Evolutionary conservation across 306 rosid species (phyloP).

Genomic region (Arachis hypogaea): DNA sequence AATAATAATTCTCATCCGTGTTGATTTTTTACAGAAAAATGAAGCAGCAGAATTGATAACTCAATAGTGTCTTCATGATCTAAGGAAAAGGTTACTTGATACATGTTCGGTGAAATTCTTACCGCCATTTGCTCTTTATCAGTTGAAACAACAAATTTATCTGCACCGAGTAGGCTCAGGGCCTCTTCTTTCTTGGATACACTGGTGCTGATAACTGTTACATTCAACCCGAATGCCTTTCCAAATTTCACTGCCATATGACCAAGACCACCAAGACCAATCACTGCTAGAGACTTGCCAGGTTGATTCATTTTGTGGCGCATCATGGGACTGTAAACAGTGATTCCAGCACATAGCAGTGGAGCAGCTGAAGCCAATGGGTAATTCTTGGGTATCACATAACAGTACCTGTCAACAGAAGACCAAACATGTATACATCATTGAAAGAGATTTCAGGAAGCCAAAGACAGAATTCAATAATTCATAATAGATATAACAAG

Average conservation of each 20-base stretch:
- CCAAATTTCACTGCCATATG: conserved; percentile 77
- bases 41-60: background rate
- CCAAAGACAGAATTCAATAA: background rate
- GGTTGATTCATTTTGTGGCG: conserved; percentile 74
- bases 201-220: conserved; percentile 70
- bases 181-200: conserved; percentile 75
- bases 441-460: conserved; percentile 8
- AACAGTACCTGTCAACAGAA: conserved; percentile 62
- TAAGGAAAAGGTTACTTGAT: background rate
- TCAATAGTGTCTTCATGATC: background rate
- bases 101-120: background rate
- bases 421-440: conserved; percentile 4
- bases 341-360: conserved; percentile 79
- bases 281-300: conserved; percentile 73
- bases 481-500: background rate
- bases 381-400: conserved; percentile 59
- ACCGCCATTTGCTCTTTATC: conserved; percentile 66
- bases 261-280: conserved; percentile 85
- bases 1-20: background rate
- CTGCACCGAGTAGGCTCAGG: conserved; percentile 57
- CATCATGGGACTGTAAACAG: conserved; percentile 74
- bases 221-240: conserved; percentile 64
- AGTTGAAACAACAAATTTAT: conserved; percentile 65
- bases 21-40: background rate
- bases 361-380: conserved; percentile 82